Conservation (phyloP, 441 rosid genomes). For the Rhodomyrtus psidioides region DNA sequence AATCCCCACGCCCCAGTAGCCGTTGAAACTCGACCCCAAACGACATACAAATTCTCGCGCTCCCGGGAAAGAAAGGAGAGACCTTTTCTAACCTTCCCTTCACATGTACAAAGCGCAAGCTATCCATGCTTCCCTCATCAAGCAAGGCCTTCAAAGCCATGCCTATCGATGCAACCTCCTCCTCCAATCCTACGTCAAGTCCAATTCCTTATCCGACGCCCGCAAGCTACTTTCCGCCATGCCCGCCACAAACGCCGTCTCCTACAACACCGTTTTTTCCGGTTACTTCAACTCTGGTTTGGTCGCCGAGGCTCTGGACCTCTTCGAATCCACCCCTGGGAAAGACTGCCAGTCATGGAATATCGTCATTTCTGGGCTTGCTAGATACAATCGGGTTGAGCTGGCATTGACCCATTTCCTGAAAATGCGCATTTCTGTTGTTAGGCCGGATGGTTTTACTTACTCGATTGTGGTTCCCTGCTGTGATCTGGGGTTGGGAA, state of each 20-base stretch:
- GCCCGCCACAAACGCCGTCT: background rate
- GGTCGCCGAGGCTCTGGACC: background rate
- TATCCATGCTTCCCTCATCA: background rate
- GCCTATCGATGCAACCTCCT: background rate
- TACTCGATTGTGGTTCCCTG: background rate
- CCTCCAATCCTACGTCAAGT: background rate
- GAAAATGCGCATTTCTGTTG: background rate
- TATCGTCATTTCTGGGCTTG: background rate
- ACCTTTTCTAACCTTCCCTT: background rate
- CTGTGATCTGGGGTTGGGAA: background rate
- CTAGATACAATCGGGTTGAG: background rate
- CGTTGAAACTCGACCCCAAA: background rate
- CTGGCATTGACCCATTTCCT: background rate
- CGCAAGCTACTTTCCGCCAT: background rate
- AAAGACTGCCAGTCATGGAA: background rate
- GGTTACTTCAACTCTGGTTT: background rate
- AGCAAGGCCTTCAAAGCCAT: background rate
- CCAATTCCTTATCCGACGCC: background rate
- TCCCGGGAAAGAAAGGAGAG: background rate
- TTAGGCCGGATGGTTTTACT: background rate
- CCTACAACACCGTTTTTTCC: background rate
- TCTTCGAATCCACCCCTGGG: background rate
- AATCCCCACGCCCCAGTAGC: background rate
- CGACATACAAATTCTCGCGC: background rate
- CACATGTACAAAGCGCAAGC: constrained; percentile 1